A percentile compares a stretch with the other conserved stretches of the same genome.
Conservation (phyloP, 805 yeast species). For the Cyberlindnera petersonii region DNA sequence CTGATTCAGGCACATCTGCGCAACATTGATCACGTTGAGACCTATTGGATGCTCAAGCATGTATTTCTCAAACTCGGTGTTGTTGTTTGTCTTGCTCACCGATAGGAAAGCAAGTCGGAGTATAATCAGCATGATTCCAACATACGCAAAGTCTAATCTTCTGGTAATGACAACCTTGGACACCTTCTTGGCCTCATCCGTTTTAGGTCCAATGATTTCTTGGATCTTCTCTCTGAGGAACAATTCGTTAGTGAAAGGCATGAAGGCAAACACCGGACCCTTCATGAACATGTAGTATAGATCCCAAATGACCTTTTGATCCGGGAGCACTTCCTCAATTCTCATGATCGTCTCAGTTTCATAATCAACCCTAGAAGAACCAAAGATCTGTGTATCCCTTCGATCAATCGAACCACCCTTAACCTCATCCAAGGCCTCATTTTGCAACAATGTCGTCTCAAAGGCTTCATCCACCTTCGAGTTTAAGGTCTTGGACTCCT, state of each 20-base stretch:
- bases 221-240: slow-evolving; percentile 16
- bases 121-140: slow-evolving; percentile 22
- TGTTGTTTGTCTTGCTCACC: slow-evolving; percentile 18
- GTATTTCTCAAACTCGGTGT: slow-evolving; percentile 29
- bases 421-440: slow-evolving; percentile 38
- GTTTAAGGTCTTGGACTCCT: slow-evolving; percentile 9
- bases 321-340: slow-evolving; percentile 24
- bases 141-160: slow-evolving; percentile 27
- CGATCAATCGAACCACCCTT: slow-evolving; percentile 9
- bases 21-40: slow-evolving; percentile 41
- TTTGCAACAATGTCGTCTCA: slow-evolving; percentile 31
- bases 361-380: slow-evolving; percentile 10
- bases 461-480: slow-evolving; percentile 28
- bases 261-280: slow-evolving; percentile 18
- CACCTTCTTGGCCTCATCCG: slow-evolving; percentile 9
- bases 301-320: slow-evolving; percentile 22
- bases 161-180: slow-evolving; percentile 14
- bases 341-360: slow-evolving; percentile 22
- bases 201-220: slow-evolving; percentile 13
- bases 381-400: slow-evolving; percentile 16
- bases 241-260: slow-evolving; percentile 27
- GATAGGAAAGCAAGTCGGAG: slow-evolving; percentile 23
- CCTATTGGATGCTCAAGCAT: slow-evolving; percentile 45
- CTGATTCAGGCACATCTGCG: slow-evolving; percentile 52
- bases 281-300: slow-evolving; percentile 22